Percentiles rank a stretch among this genome's conserved stretches.
phyloP scores from a whole-genome alignment of 139 green algal genomes.

The Astrephomene gubernaculifera region DNA sequence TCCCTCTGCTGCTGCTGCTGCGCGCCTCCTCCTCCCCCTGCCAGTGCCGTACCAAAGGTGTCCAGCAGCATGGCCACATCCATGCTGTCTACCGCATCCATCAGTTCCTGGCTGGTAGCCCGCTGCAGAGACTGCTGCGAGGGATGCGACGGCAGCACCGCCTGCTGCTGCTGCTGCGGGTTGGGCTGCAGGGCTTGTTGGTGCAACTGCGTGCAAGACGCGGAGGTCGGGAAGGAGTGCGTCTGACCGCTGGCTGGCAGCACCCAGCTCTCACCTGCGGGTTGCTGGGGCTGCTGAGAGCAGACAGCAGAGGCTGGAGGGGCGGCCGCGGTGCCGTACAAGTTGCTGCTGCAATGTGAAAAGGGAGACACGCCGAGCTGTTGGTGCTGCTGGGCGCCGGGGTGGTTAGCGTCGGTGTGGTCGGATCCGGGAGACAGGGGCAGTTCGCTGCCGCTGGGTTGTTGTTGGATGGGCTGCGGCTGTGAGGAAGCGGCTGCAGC shows the following conservation, averaged over 20 bases:
- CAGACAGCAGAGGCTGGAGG: no score
- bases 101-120: slow-evolving; percentile 9
- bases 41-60: slow-evolving; percentile 26
- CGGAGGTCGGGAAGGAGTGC: no score
- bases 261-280: no score
- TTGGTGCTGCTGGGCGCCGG: no score
- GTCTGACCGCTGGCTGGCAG: no score
- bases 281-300: no score
- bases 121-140: slow-evolving; percentile 37
- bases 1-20: slow-evolving; percentile 10
- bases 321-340: neutral
- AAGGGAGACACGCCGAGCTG: slow-evolving; percentile 10
- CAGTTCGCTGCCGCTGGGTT: neutral
- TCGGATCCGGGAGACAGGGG: neutral
- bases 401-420: neutral
- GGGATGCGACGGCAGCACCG: neutral
- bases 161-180: neutral
- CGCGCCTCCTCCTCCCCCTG: no score
- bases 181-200: neutral
- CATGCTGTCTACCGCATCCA: slow-evolving; percentile 44
- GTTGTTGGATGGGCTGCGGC: neutral
- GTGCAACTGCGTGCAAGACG: no score
- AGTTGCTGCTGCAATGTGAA: slow-evolving; percentile 1
- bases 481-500: slow-evolving; percentile 1
- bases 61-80: slow-evolving; percentile 39